Evolutionary conservation across 2,329 filamentous ascomycete genomes (phyloP).

Genomic region (Pyrenophora seminiperda): DNA sequence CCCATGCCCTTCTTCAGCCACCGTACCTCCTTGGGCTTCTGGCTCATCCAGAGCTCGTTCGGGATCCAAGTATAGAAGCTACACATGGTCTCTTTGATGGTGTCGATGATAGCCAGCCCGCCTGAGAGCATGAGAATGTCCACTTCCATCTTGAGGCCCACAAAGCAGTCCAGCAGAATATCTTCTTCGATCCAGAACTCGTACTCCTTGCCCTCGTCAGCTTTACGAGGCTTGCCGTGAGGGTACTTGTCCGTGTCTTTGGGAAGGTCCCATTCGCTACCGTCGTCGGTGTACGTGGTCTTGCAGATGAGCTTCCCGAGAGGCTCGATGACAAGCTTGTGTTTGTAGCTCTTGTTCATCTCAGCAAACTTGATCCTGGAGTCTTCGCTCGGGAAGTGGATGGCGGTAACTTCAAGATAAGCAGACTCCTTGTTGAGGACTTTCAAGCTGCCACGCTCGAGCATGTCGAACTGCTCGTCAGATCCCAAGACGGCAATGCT

Average conservation of each 20-base stretch:
- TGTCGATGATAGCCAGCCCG: slow-evolving; percentile 45
- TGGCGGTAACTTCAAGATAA: slow-evolving; percentile 51
- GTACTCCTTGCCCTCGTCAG: slow-evolving; percentile 49
- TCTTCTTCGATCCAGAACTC: slow-evolving; percentile 71
- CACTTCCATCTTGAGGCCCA: slow-evolving; percentile 60
- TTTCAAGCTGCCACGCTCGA: slow-evolving; percentile 28
- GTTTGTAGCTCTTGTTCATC: slow-evolving; percentile 37
- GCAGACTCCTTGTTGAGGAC: slow-evolving; percentile 28
- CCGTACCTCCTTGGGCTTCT: slow-evolving; percentile 36
- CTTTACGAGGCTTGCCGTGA: slow-evolving; percentile 24
- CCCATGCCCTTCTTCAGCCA: slow-evolving; percentile 30
- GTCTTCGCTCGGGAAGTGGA: slow-evolving; percentile 55
- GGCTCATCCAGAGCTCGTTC: slow-evolving; percentile 50
- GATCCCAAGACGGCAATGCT: slow-evolving; percentile 56
- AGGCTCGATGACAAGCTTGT: slow-evolving; percentile 53
- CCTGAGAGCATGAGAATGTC: slow-evolving; percentile 31
- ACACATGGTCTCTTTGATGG: slow-evolving; percentile 46
- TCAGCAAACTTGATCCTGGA: slow-evolving; percentile 54
- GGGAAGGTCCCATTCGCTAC: slow-evolving; percentile 47
- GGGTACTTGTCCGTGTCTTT: slow-evolving; percentile 34
- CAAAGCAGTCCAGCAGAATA: slow-evolving; percentile 61
- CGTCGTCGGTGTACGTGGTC: slow-evolving; percentile 54
- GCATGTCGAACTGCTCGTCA: slow-evolving; percentile 48
- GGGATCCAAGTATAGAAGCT: slow-evolving; percentile 53
- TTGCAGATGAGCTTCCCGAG: slow-evolving; percentile 61